Evolutionary conservation across 2,329 filamentous ascomycete species (phyloP).

Genomic region (Exserohilum turcica): DNA sequence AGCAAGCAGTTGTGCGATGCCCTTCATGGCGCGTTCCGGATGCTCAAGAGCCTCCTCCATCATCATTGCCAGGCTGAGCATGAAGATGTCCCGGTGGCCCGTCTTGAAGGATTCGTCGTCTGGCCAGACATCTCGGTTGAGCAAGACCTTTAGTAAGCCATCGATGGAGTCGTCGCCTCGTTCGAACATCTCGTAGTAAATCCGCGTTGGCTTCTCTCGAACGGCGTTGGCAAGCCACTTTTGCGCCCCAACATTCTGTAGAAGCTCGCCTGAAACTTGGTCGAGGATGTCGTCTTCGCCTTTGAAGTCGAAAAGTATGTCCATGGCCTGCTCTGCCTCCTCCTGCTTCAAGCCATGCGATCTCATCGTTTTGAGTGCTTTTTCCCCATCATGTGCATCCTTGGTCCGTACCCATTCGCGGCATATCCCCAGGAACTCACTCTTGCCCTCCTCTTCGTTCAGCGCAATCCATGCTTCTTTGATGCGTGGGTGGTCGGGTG

Average conservation of each 20-base stretch:
- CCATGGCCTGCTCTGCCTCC: slow-evolving; percentile 49
- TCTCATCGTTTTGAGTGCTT: slow-evolving; percentile 40
- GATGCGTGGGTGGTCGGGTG: slow-evolving; percentile 49
- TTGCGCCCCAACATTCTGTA: slow-evolving; percentile 47
- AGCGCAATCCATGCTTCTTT: slow-evolving; percentile 50
- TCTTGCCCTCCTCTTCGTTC: slow-evolving; percentile 46
- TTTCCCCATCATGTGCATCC: slow-evolving; percentile 50
- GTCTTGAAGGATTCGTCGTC: slow-evolving; percentile 52
- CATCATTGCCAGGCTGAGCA: slow-evolving; percentile 81
- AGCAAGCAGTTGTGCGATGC: slow-evolving; percentile 63
- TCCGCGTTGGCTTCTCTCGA: slow-evolving; percentile 47
- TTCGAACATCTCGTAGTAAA: slow-evolving; percentile 52
- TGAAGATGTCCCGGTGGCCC: slow-evolving; percentile 64
- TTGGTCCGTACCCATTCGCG: slow-evolving; percentile 42
- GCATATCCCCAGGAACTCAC: slow-evolving; percentile 42
- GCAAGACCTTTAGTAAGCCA: slow-evolving; percentile 49
- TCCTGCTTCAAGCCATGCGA: slow-evolving; percentile 42
- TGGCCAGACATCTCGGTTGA: slow-evolving; percentile 51
- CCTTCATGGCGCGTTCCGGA: slow-evolving; percentile 65
- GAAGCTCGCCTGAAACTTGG: slow-evolving; percentile 46
- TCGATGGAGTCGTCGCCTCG: slow-evolving; percentile 54
- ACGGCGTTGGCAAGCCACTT: slow-evolving; percentile 48
- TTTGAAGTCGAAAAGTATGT: slow-evolving; percentile 50
- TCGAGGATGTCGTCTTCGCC: slow-evolving; percentile 51
- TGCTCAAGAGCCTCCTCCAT: slow-evolving; percentile 87